Evolutionary conservation across 108 stramenopile genomes (phyloP).

Genomic region (Schizochytrium sp.): DNA sequence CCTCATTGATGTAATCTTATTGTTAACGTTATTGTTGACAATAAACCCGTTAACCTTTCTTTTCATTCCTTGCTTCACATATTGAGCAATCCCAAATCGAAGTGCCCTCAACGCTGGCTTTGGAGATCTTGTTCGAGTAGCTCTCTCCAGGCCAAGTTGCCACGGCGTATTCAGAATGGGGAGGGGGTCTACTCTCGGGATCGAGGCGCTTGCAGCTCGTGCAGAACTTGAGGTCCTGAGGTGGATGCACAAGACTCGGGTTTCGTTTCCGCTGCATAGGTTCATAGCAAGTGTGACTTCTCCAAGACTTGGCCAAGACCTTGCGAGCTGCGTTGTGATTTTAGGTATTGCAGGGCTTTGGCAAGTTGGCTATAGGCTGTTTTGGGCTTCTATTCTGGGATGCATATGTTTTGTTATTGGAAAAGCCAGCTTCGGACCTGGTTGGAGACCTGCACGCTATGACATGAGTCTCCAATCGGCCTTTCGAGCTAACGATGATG

Average conservation of each 20-base stretch:
- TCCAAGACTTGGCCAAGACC: not conserved
- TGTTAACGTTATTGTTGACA: too few species aligned
- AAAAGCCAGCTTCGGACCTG: not conserved
- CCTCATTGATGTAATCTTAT: too few species aligned
- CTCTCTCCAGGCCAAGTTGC: too few species aligned
- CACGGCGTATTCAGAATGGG: too few species aligned
- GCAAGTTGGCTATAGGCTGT: not conserved
- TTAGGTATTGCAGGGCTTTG: not conserved
- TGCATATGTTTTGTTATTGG: too few species aligned
- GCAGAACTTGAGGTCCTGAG: conserved; percentile 1
- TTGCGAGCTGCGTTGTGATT: conserved; percentile 1
- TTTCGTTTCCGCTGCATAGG: not conserved
- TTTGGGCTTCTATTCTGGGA: not conserved
- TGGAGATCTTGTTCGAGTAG: too few species aligned
- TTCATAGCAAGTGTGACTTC: not conserved
- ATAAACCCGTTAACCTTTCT: too few species aligned
- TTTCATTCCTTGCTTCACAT: too few species aligned
- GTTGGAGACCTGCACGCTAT: not conserved
- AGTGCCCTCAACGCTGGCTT: too few species aligned
- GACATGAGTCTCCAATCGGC: not conserved
- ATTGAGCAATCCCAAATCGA: too few species aligned
- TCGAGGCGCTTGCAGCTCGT: not conserved
- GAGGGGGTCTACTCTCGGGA: too few species aligned
- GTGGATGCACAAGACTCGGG: not conserved
- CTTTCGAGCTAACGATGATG: not conserved